Percentiles rank a stretch among this genome's conserved stretches.
Evolutionary conservation across 2,329 filamentous ascomycete genomes (phyloP).

Genomic region (Cladosporium oxysporum): DNA sequence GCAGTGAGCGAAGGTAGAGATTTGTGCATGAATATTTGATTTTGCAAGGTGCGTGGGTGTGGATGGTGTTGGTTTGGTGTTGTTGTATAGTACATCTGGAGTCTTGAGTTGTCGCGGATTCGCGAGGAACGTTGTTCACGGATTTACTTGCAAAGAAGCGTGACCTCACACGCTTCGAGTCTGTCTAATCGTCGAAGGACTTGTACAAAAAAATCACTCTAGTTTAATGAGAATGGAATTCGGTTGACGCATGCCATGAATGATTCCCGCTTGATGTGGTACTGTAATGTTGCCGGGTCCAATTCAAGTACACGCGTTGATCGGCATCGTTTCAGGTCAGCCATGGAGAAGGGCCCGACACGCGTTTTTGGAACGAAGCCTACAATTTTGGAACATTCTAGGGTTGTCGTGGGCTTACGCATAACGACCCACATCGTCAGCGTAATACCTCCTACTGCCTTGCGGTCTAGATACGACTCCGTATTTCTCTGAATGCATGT

Average conservation of each 20-base stretch:
- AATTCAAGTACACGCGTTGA: neutral
- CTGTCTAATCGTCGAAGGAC: neutral
- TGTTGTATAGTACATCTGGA: conserved; percentile 6
- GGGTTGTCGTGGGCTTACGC: neutral
- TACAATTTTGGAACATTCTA: neutral
- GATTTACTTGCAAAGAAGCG: neutral
- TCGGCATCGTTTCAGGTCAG: no score
- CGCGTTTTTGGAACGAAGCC: neutral
- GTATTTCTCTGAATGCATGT: neutral
- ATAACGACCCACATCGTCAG: neutral
- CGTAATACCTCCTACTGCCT: neutral
- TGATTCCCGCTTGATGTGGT: neutral
- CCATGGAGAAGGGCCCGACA: neutral
- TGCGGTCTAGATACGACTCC: no score
- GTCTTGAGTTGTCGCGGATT: neutral
- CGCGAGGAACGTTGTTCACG: neutral
- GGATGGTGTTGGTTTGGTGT: neutral
- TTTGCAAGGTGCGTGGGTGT: neutral
- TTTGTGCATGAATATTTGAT: neutral
- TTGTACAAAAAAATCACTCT: conserved; percentile 3
- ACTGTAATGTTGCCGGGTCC: neutral
- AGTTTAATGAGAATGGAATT: neutral
- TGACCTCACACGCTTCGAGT: neutral
- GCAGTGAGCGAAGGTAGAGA: conserved; percentile 1
- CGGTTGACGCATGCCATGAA: neutral